These are phyloP conservation scores for Populus alba DNA, from an alignment of 345 rosid species.

Conservation along the genomic window DNA sequence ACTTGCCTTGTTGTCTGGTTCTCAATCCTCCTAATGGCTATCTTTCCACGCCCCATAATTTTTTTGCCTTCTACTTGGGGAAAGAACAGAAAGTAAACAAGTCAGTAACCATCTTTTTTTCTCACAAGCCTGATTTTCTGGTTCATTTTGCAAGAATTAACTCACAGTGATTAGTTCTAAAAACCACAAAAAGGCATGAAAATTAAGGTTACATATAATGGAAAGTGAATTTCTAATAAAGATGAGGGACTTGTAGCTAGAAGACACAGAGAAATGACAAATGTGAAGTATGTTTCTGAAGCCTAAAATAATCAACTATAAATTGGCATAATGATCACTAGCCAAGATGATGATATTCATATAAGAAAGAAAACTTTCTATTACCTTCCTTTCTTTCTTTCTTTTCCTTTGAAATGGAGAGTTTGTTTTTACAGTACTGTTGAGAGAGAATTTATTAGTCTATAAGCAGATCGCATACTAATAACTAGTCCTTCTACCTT, in stretches of 20 bases:
- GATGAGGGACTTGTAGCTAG: conserved; percentile 3
- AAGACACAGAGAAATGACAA: conserved; percentile 16
- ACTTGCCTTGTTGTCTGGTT: conserved; percentile 53
- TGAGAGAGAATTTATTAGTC: not conserved
- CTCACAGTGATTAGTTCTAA: not conserved
- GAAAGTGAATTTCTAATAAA: not conserved
- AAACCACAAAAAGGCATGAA: conserved; percentile 1
- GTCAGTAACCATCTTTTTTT: not conserved
- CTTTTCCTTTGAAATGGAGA: not conserved
- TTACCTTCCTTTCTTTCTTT: not conserved
- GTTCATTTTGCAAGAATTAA: not conserved
- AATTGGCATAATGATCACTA: conserved; percentile 5
- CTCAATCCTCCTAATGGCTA: conserved; percentile 40
- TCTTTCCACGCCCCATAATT: conserved; percentile 46
- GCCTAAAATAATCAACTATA: conserved; percentile 2
- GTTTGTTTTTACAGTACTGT: not conserved
- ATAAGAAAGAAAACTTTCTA: not conserved
- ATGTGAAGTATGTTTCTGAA: conserved; percentile 11
- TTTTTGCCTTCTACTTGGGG: not conserved
- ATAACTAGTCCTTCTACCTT: not conserved
- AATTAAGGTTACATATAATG: not conserved
- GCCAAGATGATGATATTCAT: not conserved
- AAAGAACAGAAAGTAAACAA: not conserved
- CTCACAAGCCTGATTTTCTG: conserved; percentile 2
- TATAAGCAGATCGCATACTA: not conserved